Percentiles rank a stretch among this genome's conserved stretches.
Conservation (phyloP, 129 eudicot genomes). For the Solidago caesia region DNA sequence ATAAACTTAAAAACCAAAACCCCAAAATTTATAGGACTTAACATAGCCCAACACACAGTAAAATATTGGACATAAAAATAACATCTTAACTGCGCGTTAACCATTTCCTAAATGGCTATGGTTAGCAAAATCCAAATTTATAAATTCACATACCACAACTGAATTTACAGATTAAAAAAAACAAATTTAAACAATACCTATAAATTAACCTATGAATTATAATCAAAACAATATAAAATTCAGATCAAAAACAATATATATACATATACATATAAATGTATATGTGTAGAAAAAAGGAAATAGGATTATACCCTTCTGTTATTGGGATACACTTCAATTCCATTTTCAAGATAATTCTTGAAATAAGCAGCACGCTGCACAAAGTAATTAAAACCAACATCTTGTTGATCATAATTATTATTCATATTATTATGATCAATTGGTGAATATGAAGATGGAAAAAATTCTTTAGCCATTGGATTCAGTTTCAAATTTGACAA, state of each 20-base stretch:
- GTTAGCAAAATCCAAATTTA: too few relatives aligned
- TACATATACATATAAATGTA: too few relatives aligned
- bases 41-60: too few relatives aligned
- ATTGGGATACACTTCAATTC: slow-evolving; percentile 43
- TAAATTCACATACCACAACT: neutral
- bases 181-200: slow-evolving; percentile 17
- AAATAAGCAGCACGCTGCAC: slow-evolving; percentile 37
- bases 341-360: slow-evolving; percentile 53
- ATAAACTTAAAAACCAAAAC: neutral
- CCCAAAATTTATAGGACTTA: neutral
- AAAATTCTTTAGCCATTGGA: slow-evolving; percentile 89
- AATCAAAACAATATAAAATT: neutral
- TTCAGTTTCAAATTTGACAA: slow-evolving; percentile 80
- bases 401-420: slow-evolving; percentile 49
- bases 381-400: slow-evolving; percentile 38
- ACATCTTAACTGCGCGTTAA: too few relatives aligned
- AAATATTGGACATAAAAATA: too few relatives aligned
- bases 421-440: slow-evolving; percentile 32
- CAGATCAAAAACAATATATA: neutral
- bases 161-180: neutral
- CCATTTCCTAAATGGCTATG: too few relatives aligned
- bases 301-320: slow-evolving; percentile 69
- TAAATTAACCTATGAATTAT: neutral
- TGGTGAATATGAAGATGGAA: slow-evolving; percentile 67
- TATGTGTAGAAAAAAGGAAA: neutral